These are phyloP conservation scores for Porodaedalea pini DNA, from an alignment of 1,284 basidiomycete genomes.

Conservation along the genomic window DNA sequence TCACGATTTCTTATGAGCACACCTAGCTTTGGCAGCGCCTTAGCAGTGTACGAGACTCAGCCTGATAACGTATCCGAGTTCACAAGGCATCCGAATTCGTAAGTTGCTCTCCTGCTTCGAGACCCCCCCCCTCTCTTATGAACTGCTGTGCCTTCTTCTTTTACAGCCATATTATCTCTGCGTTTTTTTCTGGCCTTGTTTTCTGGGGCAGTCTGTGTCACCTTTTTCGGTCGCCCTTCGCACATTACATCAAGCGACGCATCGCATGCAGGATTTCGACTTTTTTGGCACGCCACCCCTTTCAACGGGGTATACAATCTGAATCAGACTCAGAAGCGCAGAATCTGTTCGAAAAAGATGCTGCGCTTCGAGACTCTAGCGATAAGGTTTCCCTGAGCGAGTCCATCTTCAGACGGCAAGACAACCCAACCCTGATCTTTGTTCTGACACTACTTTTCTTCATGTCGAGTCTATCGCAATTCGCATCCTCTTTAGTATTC, in stretches of 20 bases:
- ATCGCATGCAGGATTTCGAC: slow-evolving; percentile 14
- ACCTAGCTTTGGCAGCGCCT: background rate
- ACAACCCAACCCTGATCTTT: slow-evolving; percentile 33
- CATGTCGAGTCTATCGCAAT: slow-evolving; percentile 42
- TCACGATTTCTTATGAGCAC: background rate
- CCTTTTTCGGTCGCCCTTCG: slow-evolving; percentile 30
- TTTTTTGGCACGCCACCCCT: slow-evolving; percentile 4
- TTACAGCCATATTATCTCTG: slow-evolving; percentile 24
- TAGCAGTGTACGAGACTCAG: background rate
- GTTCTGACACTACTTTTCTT: slow-evolving; percentile 43
- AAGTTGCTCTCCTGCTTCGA: slow-evolving; percentile 20
- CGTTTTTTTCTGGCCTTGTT: slow-evolving; percentile 49
- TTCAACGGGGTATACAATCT: background rate
- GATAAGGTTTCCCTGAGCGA: background rate
- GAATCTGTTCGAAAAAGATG: background rate
- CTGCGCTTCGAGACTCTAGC: background rate
- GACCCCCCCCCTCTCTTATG: background rate
- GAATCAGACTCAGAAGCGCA: slow-evolving; percentile 1
- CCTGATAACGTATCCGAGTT: background rate
- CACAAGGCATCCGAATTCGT: slow-evolving; percentile 28
- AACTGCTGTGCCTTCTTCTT: slow-evolving; percentile 31
- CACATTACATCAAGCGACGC: slow-evolving; percentile 23
- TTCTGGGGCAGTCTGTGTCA: slow-evolving; percentile 43
- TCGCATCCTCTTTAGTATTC: slow-evolving; percentile 39
- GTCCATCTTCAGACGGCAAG: slow-evolving; percentile 22